These are phyloP conservation scores for Phytophthora lateralis DNA, from an alignment of 352 stramenopile genomes.

Conservation along the genomic window DNA sequence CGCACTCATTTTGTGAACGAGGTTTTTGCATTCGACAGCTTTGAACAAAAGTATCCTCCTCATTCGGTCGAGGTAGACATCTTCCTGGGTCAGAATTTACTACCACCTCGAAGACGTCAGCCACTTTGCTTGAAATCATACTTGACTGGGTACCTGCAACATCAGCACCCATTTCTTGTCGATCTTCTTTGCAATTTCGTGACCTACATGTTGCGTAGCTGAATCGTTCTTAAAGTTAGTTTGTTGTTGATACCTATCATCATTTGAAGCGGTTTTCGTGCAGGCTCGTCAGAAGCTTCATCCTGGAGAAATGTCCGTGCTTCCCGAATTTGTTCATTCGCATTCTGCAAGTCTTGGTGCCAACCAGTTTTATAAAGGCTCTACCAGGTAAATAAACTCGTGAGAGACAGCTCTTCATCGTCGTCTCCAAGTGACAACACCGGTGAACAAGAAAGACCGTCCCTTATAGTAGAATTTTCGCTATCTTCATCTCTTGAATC, in stretches of 20 bases:
- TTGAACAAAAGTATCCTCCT: background rate
- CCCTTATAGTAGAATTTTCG: conserved; percentile 11
- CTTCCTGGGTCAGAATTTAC: background rate
- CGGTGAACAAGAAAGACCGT: conserved; percentile 9
- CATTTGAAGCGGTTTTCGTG: background rate
- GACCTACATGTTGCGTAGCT: background rate
- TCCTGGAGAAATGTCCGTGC: background rate
- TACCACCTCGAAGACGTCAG: background rate
- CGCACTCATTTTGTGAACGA: background rate
- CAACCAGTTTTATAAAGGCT: background rate
- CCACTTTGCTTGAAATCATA: background rate
- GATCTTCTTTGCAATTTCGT: background rate
- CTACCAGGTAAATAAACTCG: conserved; percentile 28
- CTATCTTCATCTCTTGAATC: background rate
- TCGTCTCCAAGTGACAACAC: conserved; percentile 31
- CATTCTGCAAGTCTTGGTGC: background rate
- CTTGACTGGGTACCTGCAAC: background rate
- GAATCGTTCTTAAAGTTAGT: background rate
- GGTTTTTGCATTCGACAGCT: background rate
- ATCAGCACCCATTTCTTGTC: background rate
- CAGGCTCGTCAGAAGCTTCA: background rate
- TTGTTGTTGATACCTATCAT: background rate
- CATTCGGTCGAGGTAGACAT: background rate
- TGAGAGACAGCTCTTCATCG: conserved; percentile 31
- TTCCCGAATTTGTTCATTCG: background rate